Evolutionary conservation across 2,329 filamentous ascomycete genomes (phyloP), one percentile per base, ranked within the genome.

Genomic region (Hymenoscyphus fructigenus): DNA sequence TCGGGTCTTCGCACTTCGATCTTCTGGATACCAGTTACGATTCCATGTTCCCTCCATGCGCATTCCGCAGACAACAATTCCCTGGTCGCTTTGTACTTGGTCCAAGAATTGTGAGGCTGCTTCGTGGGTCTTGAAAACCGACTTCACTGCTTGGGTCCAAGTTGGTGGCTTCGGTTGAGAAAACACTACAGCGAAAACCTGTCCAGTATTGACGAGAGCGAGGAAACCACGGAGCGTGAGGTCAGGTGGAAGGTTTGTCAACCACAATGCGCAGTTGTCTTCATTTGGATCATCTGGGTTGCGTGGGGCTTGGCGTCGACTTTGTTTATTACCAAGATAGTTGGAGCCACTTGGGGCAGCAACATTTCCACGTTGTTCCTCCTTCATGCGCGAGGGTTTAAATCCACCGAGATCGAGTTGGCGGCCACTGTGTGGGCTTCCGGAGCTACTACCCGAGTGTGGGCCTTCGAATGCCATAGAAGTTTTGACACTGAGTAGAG

Each of bases 261-360:
- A 12, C 63, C 59, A 64, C n/a, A 64, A 23, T 10, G 62, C 62
- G 10, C 58, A 60, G 23, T 64, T 64, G 9, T 47, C 38, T 20
- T 57, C 10, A 44, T 29, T n/a, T n/a, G 58, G 36, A 15, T 56
- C 29, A 38, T 60, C 32, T 15, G 29, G 10, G 17, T 38, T n/a
- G 14, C 58, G 61, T 17, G 23, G 26, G 23, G 56, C 10, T 5
- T 53, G 29, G 3, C 38, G 59, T 14, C 20, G 32, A n/a, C 59
- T 60, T 5, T 50, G n/a, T 17, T 23, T 26, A 17, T 61, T 59
- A 3, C 63, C 63, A 5, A 65, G 59, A 41, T 65, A 65, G 7
- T 53, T 61, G 23, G 57, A 56, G 14, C 59, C 63, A n/a, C 17
- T 15, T 26, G 59, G 55, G 1, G n/a, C 12, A 6, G 12, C n/a